Evolutionary conservation across 441 rosid genomes (phyloP).

Genomic region (Mallotus japonicus): DNA sequence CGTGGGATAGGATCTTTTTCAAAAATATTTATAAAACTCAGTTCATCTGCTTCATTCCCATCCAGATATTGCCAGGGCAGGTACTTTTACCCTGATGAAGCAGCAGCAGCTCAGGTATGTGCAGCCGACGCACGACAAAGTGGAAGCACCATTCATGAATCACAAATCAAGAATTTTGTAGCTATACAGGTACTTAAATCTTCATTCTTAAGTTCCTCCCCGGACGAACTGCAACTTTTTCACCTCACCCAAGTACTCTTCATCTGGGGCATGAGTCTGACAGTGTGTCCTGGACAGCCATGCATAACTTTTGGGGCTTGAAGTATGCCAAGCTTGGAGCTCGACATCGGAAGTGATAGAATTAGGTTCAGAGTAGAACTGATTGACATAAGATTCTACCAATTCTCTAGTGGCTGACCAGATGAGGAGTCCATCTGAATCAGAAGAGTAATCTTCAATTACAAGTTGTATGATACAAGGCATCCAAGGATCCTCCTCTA

Average conservation of each 20-base stretch:
- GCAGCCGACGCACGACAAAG: slow-evolving; percentile 39
- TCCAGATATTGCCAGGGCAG: slow-evolving; percentile 54
- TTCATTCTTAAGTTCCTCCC: background rate
- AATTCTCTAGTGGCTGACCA: no score
- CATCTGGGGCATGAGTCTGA: slow-evolving; percentile 88
- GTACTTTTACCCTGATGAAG: slow-evolving; percentile 40
- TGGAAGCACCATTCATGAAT: slow-evolving; percentile 35
- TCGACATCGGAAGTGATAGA: slow-evolving; percentile 65
- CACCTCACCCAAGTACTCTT: slow-evolving; percentile 76
- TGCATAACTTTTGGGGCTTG: slow-evolving; percentile 71
- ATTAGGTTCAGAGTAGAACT: slow-evolving; percentile 32
- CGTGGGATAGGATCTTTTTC: no score
- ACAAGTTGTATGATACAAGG: no score
- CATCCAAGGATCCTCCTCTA: no score
- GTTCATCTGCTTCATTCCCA: slow-evolving; percentile 42
- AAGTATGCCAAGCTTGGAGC: slow-evolving; percentile 79
- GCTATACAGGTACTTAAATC: slow-evolving; percentile 32
- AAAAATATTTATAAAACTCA: no score
- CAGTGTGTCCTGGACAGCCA: slow-evolving; percentile 90
- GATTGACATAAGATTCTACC: no score
- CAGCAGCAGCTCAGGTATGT: slow-evolving; percentile 51
- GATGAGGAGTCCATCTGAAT: no score
- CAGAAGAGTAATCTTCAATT: no score
- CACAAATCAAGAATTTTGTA: slow-evolving; percentile 36
- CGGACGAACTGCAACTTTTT: background rate